Evolutionary conservation across 306 rosid species (phyloP).

Genomic region (Medicago ruthenica): DNA sequence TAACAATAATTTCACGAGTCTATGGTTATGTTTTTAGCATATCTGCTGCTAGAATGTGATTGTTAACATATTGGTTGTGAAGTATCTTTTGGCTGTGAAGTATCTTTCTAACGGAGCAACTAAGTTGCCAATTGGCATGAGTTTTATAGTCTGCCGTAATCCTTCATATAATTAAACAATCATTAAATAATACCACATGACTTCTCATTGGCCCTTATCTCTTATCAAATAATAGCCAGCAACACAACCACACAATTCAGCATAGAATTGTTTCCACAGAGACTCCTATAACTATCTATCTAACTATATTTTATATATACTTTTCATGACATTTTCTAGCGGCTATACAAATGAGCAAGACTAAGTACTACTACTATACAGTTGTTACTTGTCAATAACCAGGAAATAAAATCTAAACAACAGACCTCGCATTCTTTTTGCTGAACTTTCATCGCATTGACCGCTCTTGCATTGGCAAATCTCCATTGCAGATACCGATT

Average conservation of each 20-base stretch:
- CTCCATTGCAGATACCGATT: slow-evolving; percentile 84
- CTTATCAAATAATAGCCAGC: slow-evolving; percentile 24
- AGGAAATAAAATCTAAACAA: neutral
- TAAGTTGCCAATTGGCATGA: slow-evolving; percentile 10
- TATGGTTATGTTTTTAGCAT: slow-evolving; percentile 36
- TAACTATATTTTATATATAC: neutral
- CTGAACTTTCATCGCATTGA: slow-evolving; percentile 55
- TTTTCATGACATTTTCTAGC: neutral
- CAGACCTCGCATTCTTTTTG: slow-evolving; percentile 71
- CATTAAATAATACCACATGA: slow-evolving; percentile 26
- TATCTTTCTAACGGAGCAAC: slow-evolving; percentile 16
- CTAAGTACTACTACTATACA: neutral
- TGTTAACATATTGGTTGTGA: slow-evolving; percentile 23
- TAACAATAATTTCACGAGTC: neutral
- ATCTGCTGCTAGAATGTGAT: slow-evolving; percentile 14
- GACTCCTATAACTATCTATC: neutral
- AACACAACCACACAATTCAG: neutral
- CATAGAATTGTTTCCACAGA: neutral
- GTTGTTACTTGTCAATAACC: neutral
- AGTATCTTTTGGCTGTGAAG: slow-evolving; percentile 25
- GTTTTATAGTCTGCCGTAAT: neutral
- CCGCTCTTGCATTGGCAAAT: slow-evolving; percentile 70
- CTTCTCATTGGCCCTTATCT: slow-evolving; percentile 17
- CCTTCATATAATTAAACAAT: neutral
- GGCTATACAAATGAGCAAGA: neutral